phyloP scores from a whole-genome alignment of 495 filamentous ascomycete species.

The Penicillium arizonense region DNA sequence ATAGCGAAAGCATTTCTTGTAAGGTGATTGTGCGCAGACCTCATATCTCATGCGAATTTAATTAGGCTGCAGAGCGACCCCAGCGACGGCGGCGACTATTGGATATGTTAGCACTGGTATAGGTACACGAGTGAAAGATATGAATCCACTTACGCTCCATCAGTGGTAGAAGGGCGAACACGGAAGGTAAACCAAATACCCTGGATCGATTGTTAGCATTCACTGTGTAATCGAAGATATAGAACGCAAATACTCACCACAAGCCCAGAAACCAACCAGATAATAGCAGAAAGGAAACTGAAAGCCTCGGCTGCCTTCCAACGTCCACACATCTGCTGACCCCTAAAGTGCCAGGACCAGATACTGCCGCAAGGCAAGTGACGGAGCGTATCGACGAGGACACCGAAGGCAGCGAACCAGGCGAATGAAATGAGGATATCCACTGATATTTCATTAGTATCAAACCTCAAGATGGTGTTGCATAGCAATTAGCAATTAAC shows the following conservation, averaged over 20 bases:
- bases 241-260: constrained; percentile 32
- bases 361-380: constrained; percentile 54
- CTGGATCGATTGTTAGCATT: constrained; percentile 13
- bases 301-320: constrained; percentile 70
- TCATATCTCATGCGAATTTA: background rate
- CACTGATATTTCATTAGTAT: constrained; percentile 25
- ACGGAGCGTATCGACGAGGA: constrained; percentile 55
- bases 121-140: too few species aligned
- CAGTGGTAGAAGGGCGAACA: constrained; percentile 1
- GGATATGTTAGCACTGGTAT: background rate
- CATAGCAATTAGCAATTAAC: background rate
- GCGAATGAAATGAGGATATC: constrained; percentile 58
- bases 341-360: constrained; percentile 47
- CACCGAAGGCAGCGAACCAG: constrained; percentile 66
- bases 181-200: constrained; percentile 48
- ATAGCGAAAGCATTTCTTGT: background rate
- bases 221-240: background rate
- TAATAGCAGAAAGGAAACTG: constrained; percentile 62
- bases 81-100: constrained; percentile 19
- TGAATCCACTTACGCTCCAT: constrained; percentile 1
- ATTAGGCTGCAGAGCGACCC: constrained; percentile 15
- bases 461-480: too few species aligned
- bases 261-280: constrained; percentile 62
- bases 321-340: constrained; percentile 46
- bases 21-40: too few species aligned